Conservation (phyloP, 208 protist species). For the Leptomonas pyrrhocoris region DNA sequence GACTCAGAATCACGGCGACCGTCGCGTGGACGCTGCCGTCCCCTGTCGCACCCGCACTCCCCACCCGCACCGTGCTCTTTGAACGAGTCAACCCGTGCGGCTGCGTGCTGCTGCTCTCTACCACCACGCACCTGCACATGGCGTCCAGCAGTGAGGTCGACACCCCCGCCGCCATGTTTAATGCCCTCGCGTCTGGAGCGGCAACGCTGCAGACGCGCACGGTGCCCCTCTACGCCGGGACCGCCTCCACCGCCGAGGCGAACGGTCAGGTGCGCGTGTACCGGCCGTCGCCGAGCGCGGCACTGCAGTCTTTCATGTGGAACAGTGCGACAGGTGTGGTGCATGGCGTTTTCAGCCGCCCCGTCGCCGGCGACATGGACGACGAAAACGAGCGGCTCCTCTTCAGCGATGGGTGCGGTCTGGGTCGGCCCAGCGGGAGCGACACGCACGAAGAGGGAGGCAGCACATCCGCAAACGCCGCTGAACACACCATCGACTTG, state of each 20-base stretch:
- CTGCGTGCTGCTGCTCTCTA: conserved; percentile 27
- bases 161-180: conserved; percentile 11
- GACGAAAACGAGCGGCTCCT: conserved; percentile 25
- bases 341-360: conserved; percentile 53
- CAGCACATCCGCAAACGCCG: not conserved
- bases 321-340: conserved; percentile 48
- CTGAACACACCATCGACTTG: conserved; percentile 27
- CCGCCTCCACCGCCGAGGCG: conserved; percentile 5
- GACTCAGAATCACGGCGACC: conserved; percentile 10
- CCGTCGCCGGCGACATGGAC: conserved; percentile 4
- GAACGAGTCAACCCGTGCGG: not conserved
- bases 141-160: conserved; percentile 14
- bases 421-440: not conserved
- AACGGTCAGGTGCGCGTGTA: conserved; percentile 49
- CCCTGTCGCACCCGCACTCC: conserved; percentile 3
- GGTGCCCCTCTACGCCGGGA: conserved; percentile 17
- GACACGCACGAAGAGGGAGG: not conserved
- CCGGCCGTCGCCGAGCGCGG: conserved; percentile 28
- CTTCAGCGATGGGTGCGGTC: conserved; percentile 8
- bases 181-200: not conserved
- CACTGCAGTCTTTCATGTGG: conserved; percentile 69
- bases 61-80: conserved; percentile 15
- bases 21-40: conserved; percentile 25
- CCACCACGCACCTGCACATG: conserved; percentile 27
- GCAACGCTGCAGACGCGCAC: conserved; percentile 23